Conservation (phyloP, 352 stramenopile species). For the Halophytophthora batemanensis region DNA sequence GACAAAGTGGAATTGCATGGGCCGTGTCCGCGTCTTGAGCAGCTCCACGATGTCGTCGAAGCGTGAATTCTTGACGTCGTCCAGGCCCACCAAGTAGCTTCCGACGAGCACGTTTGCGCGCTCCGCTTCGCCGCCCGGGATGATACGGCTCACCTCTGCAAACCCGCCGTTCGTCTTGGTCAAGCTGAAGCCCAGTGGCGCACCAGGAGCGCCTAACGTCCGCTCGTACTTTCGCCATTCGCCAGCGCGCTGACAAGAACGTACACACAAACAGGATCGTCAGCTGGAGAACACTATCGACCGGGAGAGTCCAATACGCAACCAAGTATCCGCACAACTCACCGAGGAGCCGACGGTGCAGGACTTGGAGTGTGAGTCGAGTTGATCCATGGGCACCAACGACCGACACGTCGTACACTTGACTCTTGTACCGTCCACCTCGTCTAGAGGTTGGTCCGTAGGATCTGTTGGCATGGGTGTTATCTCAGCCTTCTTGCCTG, state of each 20-base stretch:
- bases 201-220: conserved; percentile 35
- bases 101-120: conserved; percentile 59
- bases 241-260: conserved; percentile 18
- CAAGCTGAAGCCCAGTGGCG: conserved; percentile 67
- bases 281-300: background rate
- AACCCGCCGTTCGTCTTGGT: conserved; percentile 64
- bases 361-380: conserved; percentile 61
- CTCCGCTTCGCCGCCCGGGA: conserved; percentile 53
- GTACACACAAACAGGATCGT: conserved; percentile 1
- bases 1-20: conserved; percentile 68
- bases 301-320: background rate
- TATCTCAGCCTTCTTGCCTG: conserved; percentile 10
- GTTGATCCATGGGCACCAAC: conserved; percentile 37
- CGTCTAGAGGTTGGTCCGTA: conserved; percentile 2
- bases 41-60: conserved; percentile 76
- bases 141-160: conserved; percentile 69
- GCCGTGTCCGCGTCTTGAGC: conserved; percentile 44
- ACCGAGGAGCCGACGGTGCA: conserved; percentile 51
- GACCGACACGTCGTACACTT: conserved; percentile 74
- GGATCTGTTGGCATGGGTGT: conserved; percentile 7
- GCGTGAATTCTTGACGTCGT: conserved; percentile 46
- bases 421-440: conserved; percentile 20
- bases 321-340: conserved; percentile 3
- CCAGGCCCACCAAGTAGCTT: conserved; percentile 72
- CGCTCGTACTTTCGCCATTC: conserved; percentile 68